Base-by-base conservation (phyloP, 441 rosid genomes). In the Geranium incanum region DNA sequence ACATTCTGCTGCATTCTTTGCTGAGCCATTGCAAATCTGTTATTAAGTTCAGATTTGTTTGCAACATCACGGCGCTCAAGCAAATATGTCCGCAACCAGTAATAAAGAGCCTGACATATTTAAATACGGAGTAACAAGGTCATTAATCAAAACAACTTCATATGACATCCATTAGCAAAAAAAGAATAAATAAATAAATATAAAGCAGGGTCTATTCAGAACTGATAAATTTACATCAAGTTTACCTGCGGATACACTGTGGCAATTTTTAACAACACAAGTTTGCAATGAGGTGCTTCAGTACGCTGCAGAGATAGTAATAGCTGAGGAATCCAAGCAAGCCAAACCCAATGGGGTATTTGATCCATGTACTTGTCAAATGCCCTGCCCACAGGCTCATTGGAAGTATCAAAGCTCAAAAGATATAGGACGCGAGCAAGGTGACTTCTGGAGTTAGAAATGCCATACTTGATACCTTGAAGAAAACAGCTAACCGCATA, bases 281-380 rank as follows among this genome's bases (percentile, higher is more conserved):
- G 89, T 90, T 95, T 95, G 89, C 98, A 87, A 75, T 91, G 99
- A 72, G 97, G 89, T 72, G 98, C 98, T 81, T 95, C 98, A 33
- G 89, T 81, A 85, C 99, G 88, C 88, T 93, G 99, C 79, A 96
- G 81, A 77, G 99, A 96, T 77, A 96, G 97, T 78, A 96, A 84
- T 43, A 96, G 81, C 81, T 96, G 99, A 1, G 98, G 99, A 78
- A 95, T 91, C 99, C 98, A 95, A 74, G 96, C 85, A 81, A 93
- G 97, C 99, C 99, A 95, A 75, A 89, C 91, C 99, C 99, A 95
- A 80, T 91, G 88, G 37, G 99, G 98, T 74, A 93, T 89, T 82
- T 96, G 99, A 66, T 96, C 98, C 80, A 89, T 79, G 80, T 85
- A 88, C 81, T 91, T 96, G 81, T 93, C 97, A 82, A 96, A 96